Evolutionary conservation across 257 asterid species (phyloP), one percentile per base, ranked within the genome.

Genomic region (Primulina eburnea): DNA sequence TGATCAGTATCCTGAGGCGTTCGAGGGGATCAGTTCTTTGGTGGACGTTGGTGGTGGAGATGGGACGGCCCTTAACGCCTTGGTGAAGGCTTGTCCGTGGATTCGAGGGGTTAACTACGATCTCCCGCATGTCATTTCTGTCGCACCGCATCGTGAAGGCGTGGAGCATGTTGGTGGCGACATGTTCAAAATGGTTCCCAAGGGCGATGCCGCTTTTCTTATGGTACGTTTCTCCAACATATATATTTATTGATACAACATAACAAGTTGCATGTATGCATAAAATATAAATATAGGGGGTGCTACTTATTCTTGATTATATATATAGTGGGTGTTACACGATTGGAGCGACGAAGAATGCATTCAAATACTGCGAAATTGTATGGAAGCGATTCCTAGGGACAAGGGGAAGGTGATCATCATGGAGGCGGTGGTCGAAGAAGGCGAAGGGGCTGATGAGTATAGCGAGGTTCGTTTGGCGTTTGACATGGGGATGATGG

Each of bases 1-100:
- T 0, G 50, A 81, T 0, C 79, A 58, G 7, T 79, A 73, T 20
- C 81, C 86, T 0, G 81, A 78, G 72, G 83, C 73, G 28, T 88
- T 88, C 16, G 12, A 79, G 5, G 93, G 90, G 73, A 56, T 84
- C 3, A 10, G 65, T 2, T 61, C 84, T 0, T 2, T 88, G 81
- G 97, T 90, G 71, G 97, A 90, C n/a, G 94, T 90, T 12, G 93
- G 95, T 11, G 94, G 97, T 8, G 91, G 95, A 0, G 77, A 88
- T 29, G 97, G 96, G 33, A 85, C 90, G 1, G 50, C 90, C 7
- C 73, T 90, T 0, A 43, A 78, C 20, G 68, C 71, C 3, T 58
- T 90, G 74, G 74, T 84, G 4, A 75, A 79, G 67, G 79, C 81
- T 6, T 86, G 60, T 34, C 92, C 93, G 1, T 75, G 80, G 86